Conservation (phyloP, 495 filamentous ascomycete genomes). For the Aeminium ludgeri region DNA sequence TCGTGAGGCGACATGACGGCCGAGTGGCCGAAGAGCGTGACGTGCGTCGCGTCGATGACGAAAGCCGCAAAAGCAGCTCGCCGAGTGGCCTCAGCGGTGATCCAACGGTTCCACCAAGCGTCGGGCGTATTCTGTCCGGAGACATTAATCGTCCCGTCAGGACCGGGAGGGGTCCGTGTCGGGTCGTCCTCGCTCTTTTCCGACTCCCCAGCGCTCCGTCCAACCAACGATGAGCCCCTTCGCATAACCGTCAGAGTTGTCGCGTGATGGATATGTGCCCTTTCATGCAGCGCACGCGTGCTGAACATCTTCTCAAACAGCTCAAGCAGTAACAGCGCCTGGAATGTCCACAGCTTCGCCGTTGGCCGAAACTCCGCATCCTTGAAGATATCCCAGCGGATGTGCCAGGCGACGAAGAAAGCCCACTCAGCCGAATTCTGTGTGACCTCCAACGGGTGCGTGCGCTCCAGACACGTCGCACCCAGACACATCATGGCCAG, state of each 20-base stretch:
- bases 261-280: constrained; percentile 92
- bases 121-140: constrained; percentile 45
- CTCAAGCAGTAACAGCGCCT: constrained; percentile 76
- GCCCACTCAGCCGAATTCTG: constrained; percentile 60
- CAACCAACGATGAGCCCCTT: constrained; percentile 77
- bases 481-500: constrained; percentile 90
- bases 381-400: constrained; percentile 85
- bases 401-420: constrained; percentile 76
- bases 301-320: constrained; percentile 96
- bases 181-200: constrained; percentile 57
- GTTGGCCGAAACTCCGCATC: constrained; percentile 83
- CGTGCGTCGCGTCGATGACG: constrained; percentile 88
- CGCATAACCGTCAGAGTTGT: constrained; percentile 93
- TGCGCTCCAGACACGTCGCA: constrained; percentile 70
- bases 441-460: constrained; percentile 54
- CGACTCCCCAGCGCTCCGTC: constrained; percentile 72
- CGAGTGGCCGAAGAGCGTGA: constrained; percentile 95
- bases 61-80: constrained; percentile 89
- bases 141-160: constrained; percentile 22
- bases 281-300: constrained; percentile 76
- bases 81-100: constrained; percentile 79
- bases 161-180: constrained; percentile 32
- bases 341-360: constrained; percentile 95
- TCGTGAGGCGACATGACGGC: constrained; percentile 96
- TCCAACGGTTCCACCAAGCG: constrained; percentile 95